Base-by-base conservation (phyloP, 1,284 basidiomycete species). In the Tetrapyrgos nigripes region DNA sequence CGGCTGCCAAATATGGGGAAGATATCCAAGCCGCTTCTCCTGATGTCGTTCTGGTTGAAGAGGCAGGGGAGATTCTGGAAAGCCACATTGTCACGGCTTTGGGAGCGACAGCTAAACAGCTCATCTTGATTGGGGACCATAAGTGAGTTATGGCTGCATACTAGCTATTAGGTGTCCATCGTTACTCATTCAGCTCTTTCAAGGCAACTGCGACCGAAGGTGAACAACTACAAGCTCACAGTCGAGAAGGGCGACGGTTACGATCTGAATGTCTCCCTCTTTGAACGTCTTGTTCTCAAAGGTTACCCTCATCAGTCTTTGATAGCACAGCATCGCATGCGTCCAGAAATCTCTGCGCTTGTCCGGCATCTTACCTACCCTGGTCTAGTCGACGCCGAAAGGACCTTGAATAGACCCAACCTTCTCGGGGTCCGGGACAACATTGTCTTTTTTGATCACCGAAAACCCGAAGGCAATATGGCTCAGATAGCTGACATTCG, bases 161-260 rank as follows among this genome's bases (percentile, higher is more conserved):
- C n/a, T n/a, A n/a, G n/a, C n/a, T n/a, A n/a, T n/a, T 10, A n/a
- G n/a, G n/a, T n/a, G n/a, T n/a, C n/a, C n/a, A n/a, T 17, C 17
- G 13, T 31, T 13, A 37, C 27, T 23, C 27, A 17, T 11, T 48
- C 29, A 24, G 6, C 9, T 28, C 62, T 45, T 27, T 29, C 50
- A 89, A n/a, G 88, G 69, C 88, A 89, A 70, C 74, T 89, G 4
- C 85, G 87, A 9, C 88, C 87, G 0, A 89, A 89, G 65, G 84
- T 88, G 52, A 87, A 88, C 61, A 80, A 80, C 58, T 89, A 89
- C 59, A 53, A 67, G 0, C 70, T 89, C 21, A 87, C 86, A 0
- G 81, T 85, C 17, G 88, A 89, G 69, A 89, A 86, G 62, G 86
- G 80, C 0, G 81, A 85, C 10, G 85, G 84, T 0, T 89, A 75